These are phyloP conservation scores for Aspergillus pseudoviridinutans DNA, from an alignment of 2,329 filamentous ascomycete species.

Conservation along the genomic window DNA sequence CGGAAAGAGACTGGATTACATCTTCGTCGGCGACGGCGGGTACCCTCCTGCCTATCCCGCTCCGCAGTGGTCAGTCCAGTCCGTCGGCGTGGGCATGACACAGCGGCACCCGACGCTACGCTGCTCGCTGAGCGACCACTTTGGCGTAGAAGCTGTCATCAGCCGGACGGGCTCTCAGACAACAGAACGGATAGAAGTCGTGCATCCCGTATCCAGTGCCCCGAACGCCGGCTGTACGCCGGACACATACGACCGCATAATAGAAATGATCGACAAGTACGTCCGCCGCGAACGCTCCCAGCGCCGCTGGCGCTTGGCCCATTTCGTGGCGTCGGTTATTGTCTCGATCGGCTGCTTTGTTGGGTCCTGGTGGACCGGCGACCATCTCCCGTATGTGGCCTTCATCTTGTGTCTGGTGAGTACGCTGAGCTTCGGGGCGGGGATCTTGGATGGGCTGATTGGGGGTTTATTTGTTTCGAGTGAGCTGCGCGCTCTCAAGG, in stretches of 20 bases:
- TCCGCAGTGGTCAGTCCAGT: slow-evolving; percentile 64
- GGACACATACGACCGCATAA: slow-evolving; percentile 66
- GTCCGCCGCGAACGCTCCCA: slow-evolving; percentile 67
- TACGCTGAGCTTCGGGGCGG: slow-evolving; percentile 70
- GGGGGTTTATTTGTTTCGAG: slow-evolving; percentile 80
- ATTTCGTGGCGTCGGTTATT: slow-evolving; percentile 67
- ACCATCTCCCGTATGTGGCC: slow-evolving; percentile 65
- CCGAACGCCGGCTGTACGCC: slow-evolving; percentile 37
- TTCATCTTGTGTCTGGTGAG: slow-evolving; percentile 78
- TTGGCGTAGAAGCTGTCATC: slow-evolving; percentile 80
- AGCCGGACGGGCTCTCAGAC: slow-evolving; percentile 33
- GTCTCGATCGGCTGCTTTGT: slow-evolving; percentile 71
- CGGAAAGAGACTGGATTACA: slow-evolving; percentile 90
- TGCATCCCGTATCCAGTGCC: slow-evolving; percentile 8
- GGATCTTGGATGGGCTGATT: slow-evolving; percentile 79
- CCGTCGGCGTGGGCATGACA: slow-evolving; percentile 72
- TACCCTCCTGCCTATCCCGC: slow-evolving; percentile 27
- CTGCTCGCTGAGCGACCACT: slow-evolving; percentile 92
- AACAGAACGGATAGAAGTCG: background rate
- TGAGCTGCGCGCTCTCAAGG: slow-evolving; percentile 76
- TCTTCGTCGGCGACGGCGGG: slow-evolving; percentile 68
- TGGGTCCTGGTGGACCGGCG: slow-evolving; percentile 74
- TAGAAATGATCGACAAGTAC: slow-evolving; percentile 67
- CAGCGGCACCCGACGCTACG: slow-evolving; percentile 73
- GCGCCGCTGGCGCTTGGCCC: slow-evolving; percentile 64